A percentile compares a stretch with the other conserved stretches of the same genome.
Conservation (phyloP, 331 rosid species). For the Pyracantha coccinea region DNA sequence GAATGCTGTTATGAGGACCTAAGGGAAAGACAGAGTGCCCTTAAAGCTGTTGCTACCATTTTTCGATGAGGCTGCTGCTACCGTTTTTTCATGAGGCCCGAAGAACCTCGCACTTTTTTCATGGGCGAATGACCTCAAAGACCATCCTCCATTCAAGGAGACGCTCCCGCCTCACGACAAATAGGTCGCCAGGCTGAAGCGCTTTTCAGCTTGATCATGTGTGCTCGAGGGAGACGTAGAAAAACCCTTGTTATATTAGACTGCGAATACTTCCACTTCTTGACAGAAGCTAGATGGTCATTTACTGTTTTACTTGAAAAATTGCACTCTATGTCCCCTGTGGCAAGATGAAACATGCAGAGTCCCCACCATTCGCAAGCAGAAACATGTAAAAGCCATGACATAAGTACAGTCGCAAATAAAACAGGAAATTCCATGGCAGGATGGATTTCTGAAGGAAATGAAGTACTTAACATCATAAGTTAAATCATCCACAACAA, state of each 20-base stretch:
- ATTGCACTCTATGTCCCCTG: too few species aligned
- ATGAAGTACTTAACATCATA: background rate
- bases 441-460: conserved; percentile 16
- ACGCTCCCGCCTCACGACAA: conserved; percentile 22
- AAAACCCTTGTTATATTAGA: too few species aligned
- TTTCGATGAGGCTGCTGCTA: conserved; percentile 6
- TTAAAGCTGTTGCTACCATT: too few species aligned
- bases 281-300: too few species aligned
- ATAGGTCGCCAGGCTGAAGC: conserved; percentile 6
- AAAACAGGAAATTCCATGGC: conserved; percentile 3
- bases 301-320: too few species aligned
- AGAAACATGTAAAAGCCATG: background rate
- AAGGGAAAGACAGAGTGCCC: conserved; percentile 24
- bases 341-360: background rate
- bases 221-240: background rate
- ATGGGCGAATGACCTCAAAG: conserved; percentile 32
- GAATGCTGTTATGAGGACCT: background rate
- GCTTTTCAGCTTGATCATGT: background rate
- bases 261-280: too few species aligned
- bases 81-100: background rate
- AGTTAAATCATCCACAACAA: conserved; percentile 23
- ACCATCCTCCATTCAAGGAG: conserved; percentile 28
- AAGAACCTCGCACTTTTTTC: conserved; percentile 14
- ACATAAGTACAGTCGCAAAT: background rate
- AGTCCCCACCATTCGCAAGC: background rate